Conservation (phyloP, 768 basidiomycete species). For the Lactarius pseudohatsudake region DNA sequence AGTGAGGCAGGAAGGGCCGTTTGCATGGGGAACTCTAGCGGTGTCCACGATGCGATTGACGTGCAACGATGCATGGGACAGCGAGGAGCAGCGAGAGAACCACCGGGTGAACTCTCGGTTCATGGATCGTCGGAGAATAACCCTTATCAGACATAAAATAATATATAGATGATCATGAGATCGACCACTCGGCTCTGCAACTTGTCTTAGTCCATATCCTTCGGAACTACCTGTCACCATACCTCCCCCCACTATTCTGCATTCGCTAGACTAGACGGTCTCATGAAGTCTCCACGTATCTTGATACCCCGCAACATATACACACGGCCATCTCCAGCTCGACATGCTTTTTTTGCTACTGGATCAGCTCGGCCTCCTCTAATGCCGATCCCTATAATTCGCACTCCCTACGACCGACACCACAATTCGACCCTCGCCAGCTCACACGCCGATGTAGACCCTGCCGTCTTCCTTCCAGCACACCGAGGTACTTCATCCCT, state of each 20-base stretch:
- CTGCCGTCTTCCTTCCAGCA: not conserved
- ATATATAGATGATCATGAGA: not conserved
- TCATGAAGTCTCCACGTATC: conserved; percentile 8
- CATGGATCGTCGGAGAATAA: too few species aligned
- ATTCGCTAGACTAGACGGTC: not conserved
- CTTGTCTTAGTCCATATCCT: not conserved
- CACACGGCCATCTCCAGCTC: not conserved
- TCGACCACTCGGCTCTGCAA: not conserved
- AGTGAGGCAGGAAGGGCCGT: too few species aligned
- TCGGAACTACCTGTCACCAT: not conserved
- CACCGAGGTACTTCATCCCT: conserved; percentile 8
- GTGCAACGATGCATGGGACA: too few species aligned
- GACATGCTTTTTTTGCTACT: not conserved
- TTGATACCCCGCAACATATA: conserved; percentile 15
- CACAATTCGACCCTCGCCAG: conserved; percentile 16
- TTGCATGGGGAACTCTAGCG: too few species aligned
- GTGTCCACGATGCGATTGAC: too few species aligned
- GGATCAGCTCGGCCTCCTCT: not conserved
- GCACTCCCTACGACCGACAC: not conserved
- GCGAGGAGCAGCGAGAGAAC: too few species aligned
- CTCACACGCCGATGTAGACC: conserved; percentile 1
- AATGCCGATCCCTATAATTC: not conserved
- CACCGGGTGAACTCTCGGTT: too few species aligned
- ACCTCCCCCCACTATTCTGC: not conserved
- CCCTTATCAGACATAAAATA: not conserved